phyloP scores from a whole-genome alignment of 2,329 filamentous ascomycete genomes.

The Alternaria arborescens region DNA sequence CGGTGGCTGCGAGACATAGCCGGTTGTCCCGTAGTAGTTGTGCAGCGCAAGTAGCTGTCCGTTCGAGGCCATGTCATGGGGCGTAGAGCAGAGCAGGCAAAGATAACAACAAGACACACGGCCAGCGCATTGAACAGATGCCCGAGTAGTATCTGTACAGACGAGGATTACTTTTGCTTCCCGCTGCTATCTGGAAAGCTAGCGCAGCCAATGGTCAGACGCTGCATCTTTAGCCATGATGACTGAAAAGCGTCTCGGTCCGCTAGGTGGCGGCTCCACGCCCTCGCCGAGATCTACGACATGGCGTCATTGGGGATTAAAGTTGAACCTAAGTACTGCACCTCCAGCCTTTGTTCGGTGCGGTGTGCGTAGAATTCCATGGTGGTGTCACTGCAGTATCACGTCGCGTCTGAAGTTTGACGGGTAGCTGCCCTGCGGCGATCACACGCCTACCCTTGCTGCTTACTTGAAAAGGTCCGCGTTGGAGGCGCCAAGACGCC shows the following conservation, averaged over 20 bases:
- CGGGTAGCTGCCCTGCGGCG: background rate
- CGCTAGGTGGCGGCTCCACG: slow-evolving; percentile 5
- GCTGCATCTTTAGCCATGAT: slow-evolving; percentile 1
- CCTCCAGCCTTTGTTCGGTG: background rate
- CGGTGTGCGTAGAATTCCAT: background rate
- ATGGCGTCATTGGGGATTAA: background rate
- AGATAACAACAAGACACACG: background rate
- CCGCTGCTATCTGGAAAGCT: slow-evolving; percentile 1
- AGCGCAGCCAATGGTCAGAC: slow-evolving; percentile 1
- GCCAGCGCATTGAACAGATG: background rate
- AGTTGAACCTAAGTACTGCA: background rate
- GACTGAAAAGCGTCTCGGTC: slow-evolving; percentile 6
- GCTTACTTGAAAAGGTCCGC: background rate
- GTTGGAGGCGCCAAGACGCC: background rate
- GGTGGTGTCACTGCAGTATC: background rate
- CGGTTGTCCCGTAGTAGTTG: slow-evolving; percentile 1
- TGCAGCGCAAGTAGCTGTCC: slow-evolving; percentile 9
- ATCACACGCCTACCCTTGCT: background rate
- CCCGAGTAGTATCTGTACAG: background rate
- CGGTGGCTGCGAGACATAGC: slow-evolving; percentile 1
- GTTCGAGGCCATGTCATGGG: slow-evolving; percentile 8
- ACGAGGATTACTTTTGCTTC: background rate
- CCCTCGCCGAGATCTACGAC: slow-evolving; percentile 4
- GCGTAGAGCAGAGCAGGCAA: background rate
- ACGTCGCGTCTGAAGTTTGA: background rate